Percentiles rank a stretch among this genome's conserved stretches.
These are phyloP conservation scores for Phialophora expanda DNA, from an alignment of 2,329 filamentous ascomycete genomes.

Conservation along the genomic window DNA sequence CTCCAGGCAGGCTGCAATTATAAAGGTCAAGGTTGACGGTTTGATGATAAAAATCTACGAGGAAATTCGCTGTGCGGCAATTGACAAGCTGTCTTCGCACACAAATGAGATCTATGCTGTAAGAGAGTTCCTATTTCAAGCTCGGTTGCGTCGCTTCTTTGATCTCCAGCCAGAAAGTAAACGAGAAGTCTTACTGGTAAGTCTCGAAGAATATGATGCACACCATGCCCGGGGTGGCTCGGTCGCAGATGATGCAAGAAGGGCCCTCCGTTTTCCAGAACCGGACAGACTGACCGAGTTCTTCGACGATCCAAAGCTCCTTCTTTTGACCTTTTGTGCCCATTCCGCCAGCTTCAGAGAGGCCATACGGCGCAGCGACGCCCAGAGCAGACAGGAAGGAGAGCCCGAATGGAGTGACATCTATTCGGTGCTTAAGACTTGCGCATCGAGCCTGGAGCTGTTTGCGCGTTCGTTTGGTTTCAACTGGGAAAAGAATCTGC, in stretches of 20 bases:
- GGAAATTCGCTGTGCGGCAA: constrained; percentile 20
- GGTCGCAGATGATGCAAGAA: constrained; percentile 6
- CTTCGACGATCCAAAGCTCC: constrained; percentile 15
- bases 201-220: not conserved
- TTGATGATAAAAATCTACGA: constrained; percentile 23
- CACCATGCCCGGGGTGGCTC: not conserved
- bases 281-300: constrained; percentile 19
- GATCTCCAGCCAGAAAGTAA: not conserved
- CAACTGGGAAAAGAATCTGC: constrained; percentile 20
- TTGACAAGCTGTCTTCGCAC: not conserved
- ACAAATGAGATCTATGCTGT: constrained; percentile 1
- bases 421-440: constrained; percentile 14
- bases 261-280: constrained; percentile 16
- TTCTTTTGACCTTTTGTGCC: constrained; percentile 32
- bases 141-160: constrained; percentile 16
- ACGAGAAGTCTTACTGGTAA: not conserved
- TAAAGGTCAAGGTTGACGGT: not conserved
- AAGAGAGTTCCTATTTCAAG: constrained; percentile 13
- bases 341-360: constrained; percentile 31
- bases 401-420: constrained; percentile 20
- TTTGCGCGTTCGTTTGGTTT: constrained; percentile 27
- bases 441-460: constrained; percentile 30
- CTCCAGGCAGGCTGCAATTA: not conserved
- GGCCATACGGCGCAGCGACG: constrained; percentile 9
- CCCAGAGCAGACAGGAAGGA: constrained; percentile 11